Evolutionary conservation across 495 filamentous ascomycete genomes (phyloP).

Genomic region (Aspergillus sparsus): DNA sequence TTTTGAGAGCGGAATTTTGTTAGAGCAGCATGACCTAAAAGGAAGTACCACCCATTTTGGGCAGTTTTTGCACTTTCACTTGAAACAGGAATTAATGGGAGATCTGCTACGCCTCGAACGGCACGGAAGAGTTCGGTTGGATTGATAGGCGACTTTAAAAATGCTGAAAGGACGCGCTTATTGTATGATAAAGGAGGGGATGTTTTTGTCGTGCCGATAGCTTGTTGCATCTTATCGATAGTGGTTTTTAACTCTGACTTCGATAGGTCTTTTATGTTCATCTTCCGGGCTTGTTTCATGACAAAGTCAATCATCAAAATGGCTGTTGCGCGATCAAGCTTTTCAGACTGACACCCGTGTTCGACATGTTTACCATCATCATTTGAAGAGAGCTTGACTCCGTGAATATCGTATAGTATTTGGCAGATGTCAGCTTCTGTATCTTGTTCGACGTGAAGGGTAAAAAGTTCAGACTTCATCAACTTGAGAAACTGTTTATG

Average conservation of each 20-base stretch:
- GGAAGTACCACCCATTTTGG: constrained; percentile 87
- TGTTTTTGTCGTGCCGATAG: constrained; percentile 65
- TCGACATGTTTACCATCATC: constrained; percentile 63
- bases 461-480: constrained; percentile 77
- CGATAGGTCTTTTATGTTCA: constrained; percentile 87
- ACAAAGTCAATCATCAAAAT: constrained; percentile 80
- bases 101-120: constrained; percentile 70
- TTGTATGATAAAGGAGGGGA: constrained; percentile 73
- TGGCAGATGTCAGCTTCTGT: constrained; percentile 81
- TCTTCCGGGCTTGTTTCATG: constrained; percentile 72
- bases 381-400: constrained; percentile 72
- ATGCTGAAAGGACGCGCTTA: constrained; percentile 69
- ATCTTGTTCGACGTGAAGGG: constrained; percentile 60
- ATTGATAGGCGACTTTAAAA: constrained; percentile 77
- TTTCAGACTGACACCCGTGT: constrained; percentile 72
- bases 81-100: constrained; percentile 53
- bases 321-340: constrained; percentile 73
- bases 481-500: constrained; percentile 85
- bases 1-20: constrained; percentile 87
- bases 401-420: constrained; percentile 85
- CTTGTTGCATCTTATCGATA: constrained; percentile 84
- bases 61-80: constrained; percentile 62
- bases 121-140: constrained; percentile 78
- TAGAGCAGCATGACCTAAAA: constrained; percentile 83
- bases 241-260: constrained; percentile 85